These are phyloP conservation scores for Blepharisma stoltei DNA, from an alignment of 73 alveolate genomes.

Conservation along the genomic window DNA sequence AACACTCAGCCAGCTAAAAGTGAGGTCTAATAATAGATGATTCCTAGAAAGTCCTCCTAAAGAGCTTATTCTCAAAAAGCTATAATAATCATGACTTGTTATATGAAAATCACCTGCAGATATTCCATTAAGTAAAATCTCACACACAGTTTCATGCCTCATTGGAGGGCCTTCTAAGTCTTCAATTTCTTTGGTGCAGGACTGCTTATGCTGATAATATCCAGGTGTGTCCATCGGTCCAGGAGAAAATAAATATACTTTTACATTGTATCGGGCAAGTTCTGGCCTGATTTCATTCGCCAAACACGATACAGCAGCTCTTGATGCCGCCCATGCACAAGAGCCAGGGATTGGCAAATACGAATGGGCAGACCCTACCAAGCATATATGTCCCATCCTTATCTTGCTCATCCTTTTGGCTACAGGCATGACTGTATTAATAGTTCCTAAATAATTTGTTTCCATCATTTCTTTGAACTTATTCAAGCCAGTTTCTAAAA, in stretches of 20 bases:
- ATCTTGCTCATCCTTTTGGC: background rate
- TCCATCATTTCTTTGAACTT: background rate
- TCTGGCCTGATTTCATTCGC: slow-evolving; percentile 4
- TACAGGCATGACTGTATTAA: background rate
- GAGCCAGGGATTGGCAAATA: background rate
- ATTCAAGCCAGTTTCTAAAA: background rate
- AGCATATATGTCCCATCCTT: background rate
- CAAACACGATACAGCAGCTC: background rate
- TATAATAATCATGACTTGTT: background rate
- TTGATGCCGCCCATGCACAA: background rate
- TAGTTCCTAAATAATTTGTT: background rate
- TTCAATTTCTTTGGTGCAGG: background rate
- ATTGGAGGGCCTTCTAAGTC: slow-evolving; percentile 3
- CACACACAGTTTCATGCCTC: background rate
- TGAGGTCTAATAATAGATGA: too few species aligned
- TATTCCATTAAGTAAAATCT: background rate
- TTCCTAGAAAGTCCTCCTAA: background rate
- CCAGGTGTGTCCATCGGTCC: background rate
- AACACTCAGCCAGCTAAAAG: too few species aligned
- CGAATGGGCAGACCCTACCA: background rate
- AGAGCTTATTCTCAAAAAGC: background rate
- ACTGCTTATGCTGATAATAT: background rate
- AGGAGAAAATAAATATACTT: background rate
- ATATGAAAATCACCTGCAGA: background rate
- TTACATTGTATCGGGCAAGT: background rate